Evolutionary conservation across 169 alveolate genomes (phyloP).

Genomic region (Plasmodium coatneyi): DNA sequence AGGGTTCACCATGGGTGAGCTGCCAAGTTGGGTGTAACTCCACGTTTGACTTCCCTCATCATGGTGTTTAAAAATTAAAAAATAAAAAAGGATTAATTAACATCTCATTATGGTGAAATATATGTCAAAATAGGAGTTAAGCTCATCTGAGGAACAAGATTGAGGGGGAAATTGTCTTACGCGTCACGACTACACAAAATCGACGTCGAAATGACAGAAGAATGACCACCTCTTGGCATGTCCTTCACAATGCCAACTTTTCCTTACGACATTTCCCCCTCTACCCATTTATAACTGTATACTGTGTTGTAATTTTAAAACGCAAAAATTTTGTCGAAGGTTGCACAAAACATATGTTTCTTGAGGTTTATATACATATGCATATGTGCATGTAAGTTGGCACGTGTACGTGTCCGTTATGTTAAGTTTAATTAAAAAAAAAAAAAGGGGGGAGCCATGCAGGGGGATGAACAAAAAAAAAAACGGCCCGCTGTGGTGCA

Average conservation of each 20-base stretch:
- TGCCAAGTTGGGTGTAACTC: not conserved
- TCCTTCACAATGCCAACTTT: not conserved
- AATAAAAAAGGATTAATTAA: not conserved
- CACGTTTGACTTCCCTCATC: not conserved
- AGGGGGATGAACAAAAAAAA: not conserved
- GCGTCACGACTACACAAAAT: not conserved
- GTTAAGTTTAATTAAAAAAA: constrained; percentile 9
- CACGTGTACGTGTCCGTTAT: not conserved
- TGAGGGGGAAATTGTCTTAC: not conserved
- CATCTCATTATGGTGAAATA: not conserved
- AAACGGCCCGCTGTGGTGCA: not conserved
- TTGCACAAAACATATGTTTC: not conserved
- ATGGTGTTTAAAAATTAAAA: not conserved
- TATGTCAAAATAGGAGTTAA: not conserved
- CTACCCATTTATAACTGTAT: not conserved
- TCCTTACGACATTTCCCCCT: not conserved
- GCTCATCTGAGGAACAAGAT: not conserved
- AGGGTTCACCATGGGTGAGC: not conserved
- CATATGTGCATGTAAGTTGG: not conserved
- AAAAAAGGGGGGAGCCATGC: not conserved
- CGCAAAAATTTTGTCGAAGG: not conserved
- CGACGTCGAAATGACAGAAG: not conserved
- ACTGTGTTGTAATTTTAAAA: constrained; percentile 4
- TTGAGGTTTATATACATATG: not conserved
- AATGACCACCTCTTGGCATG: not conserved